phyloP scores from a whole-genome alignment of 129 eudicot species.

The Sambucus nigra region DNA sequence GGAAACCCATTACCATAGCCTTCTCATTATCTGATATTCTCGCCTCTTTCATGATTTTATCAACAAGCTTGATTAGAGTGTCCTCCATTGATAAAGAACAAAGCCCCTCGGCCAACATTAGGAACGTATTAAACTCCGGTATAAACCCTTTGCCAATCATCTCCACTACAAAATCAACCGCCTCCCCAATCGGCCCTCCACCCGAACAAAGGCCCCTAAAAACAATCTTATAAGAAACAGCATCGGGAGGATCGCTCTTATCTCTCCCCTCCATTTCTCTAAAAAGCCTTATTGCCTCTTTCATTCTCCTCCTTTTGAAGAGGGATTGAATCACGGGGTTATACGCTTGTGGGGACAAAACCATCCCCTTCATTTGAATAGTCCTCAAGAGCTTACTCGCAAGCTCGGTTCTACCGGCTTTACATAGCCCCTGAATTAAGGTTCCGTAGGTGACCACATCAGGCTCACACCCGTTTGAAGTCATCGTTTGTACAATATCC shows the following conservation, averaged over 20 bases:
- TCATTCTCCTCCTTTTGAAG: conserved; percentile 43
- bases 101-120: conserved; percentile 92
- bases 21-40: conserved; percentile 50
- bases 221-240: conserved; percentile 56
- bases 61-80: conserved; percentile 54
- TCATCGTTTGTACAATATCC: conserved; percentile 77
- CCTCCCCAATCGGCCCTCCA: conserved; percentile 87
- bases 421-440: conserved; percentile 74
- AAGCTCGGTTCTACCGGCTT: conserved; percentile 63
- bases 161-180: conserved; percentile 73
- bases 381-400: conserved; percentile 70
- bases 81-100: conserved; percentile 75
- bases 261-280: conserved; percentile 78
- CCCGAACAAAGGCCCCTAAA: conserved; percentile 81
- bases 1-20: conserved; percentile 71
- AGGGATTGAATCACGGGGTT: conserved; percentile 79
- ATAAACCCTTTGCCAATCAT: conserved; percentile 59
- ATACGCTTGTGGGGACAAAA: conserved; percentile 63
- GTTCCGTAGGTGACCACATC: conserved; percentile 83
- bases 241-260: conserved; percentile 73
- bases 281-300: conserved; percentile 69
- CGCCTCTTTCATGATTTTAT: conserved; percentile 52
- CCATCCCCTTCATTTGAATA: conserved; percentile 75
- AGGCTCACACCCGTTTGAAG: conserved; percentile 85
- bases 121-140: conserved; percentile 66